phyloP scores from a whole-genome alignment of 2,329 filamentous ascomycete genomes.

The Arthrobotrys musiformis region DNA sequence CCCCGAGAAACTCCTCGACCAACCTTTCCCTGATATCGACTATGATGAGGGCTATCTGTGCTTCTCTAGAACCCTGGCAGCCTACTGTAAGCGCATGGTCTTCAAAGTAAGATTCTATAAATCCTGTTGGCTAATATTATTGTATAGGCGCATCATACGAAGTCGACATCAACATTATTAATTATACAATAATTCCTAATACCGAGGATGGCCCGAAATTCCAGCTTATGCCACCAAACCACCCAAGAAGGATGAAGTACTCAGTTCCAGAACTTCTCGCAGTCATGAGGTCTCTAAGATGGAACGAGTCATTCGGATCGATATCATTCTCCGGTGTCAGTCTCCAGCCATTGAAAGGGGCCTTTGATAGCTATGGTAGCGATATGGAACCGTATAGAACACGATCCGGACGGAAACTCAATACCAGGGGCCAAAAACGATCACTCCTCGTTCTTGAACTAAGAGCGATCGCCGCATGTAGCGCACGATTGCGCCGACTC shows the following conservation, averaged over 20 bases:
- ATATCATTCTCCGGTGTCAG: slow-evolving; percentile 75
- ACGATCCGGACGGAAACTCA: slow-evolving; percentile 69
- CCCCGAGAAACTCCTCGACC: slow-evolving; percentile 68
- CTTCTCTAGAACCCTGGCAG: slow-evolving; percentile 75
- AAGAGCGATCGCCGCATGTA: slow-evolving; percentile 74
- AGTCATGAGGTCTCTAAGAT: slow-evolving; percentile 75
- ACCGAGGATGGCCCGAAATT: slow-evolving; percentile 76
- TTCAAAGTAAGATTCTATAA: background rate
- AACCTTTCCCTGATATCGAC: slow-evolving; percentile 64
- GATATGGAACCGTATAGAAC: slow-evolving; percentile 73
- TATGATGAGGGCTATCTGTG: slow-evolving; percentile 71
- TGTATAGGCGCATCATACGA: slow-evolving; percentile 69
- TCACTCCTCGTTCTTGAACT: slow-evolving; percentile 76
- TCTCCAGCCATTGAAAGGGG: slow-evolving; percentile 73
- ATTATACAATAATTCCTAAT: slow-evolving; percentile 71
- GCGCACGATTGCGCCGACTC: slow-evolving; percentile 71
- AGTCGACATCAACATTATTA: slow-evolving; percentile 74
- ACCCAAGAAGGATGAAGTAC: slow-evolving; percentile 68
- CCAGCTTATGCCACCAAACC: slow-evolving; percentile 70
- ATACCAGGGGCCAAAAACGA: slow-evolving; percentile 61
- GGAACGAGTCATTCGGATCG: slow-evolving; percentile 75
- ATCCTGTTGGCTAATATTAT: slow-evolving; percentile 5
- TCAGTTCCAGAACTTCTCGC: slow-evolving; percentile 73
- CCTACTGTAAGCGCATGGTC: slow-evolving; percentile 68
- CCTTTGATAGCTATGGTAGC: slow-evolving; percentile 70